Evolutionary conservation across 2,329 filamentous ascomycete species (phyloP).

Genomic region (Aspergillus aculeatinus): DNA sequence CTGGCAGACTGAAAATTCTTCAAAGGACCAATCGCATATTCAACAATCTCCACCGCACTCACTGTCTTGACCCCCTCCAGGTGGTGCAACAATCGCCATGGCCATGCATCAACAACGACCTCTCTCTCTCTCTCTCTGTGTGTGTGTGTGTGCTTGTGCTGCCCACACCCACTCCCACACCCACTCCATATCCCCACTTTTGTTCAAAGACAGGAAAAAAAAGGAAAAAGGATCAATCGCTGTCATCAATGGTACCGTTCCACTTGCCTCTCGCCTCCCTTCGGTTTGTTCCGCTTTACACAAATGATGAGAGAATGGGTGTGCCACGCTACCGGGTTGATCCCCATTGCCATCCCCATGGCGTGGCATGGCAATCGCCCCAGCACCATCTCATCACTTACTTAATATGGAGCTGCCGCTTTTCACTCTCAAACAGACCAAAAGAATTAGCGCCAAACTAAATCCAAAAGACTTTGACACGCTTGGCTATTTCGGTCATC

Average conservation of each 20-base stretch:
- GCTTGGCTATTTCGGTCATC: slow-evolving; percentile 4
- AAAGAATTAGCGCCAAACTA: slow-evolving; percentile 2
- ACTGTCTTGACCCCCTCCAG: background rate
- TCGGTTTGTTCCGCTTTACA: background rate
- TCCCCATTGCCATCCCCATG: background rate
- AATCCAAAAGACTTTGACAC: background rate
- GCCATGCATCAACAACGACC: background rate
- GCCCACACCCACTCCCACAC: background rate
- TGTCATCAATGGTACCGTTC: slow-evolving; percentile 2
- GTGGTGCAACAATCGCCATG: background rate
- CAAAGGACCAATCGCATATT: background rate
- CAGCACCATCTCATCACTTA: background rate
- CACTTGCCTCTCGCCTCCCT: background rate
- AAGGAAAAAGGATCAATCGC: background rate
- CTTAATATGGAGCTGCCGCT: background rate
- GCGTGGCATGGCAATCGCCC: background rate
- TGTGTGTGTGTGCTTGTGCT: background rate
- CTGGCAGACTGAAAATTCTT: background rate
- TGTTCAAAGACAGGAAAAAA: background rate
- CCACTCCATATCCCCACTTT: background rate
- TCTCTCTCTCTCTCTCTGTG: background rate
- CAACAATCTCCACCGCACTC: background rate
- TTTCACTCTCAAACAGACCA: slow-evolving; percentile 3
- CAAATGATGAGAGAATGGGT: background rate
- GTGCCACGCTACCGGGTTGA: background rate